Percentiles rank a stretch among this genome's conserved stretches.
phyloP scores from a whole-genome alignment of 139 green algal species.

The Picochlorum costavermella region DNA sequence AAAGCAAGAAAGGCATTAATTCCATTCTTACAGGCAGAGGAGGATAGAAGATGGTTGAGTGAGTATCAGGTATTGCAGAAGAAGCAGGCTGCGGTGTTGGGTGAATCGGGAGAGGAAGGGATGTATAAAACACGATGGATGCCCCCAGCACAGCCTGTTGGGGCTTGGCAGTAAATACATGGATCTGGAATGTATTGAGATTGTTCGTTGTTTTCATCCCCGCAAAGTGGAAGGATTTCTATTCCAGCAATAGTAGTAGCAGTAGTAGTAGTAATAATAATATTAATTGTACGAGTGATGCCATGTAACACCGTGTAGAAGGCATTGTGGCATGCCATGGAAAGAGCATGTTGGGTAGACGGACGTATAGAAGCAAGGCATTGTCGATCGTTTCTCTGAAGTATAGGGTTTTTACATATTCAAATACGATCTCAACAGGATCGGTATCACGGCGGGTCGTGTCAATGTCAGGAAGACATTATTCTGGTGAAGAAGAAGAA shows the following conservation, averaged over 20 bases:
- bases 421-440: too few relatives aligned
- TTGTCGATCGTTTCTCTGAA: too few relatives aligned
- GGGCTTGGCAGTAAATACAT: constrained; percentile 22
- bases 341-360: too few relatives aligned
- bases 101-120: constrained; percentile 52
- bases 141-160: constrained; percentile 36
- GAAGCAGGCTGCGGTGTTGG: constrained; percentile 44
- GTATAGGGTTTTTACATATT: too few relatives aligned
- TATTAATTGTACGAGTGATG: too few relatives aligned
- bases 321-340: too few relatives aligned
- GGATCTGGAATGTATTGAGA: background rate
- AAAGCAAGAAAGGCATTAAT: constrained; percentile 37
- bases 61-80: constrained; percentile 26
- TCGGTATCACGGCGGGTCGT: too few relatives aligned
- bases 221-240: background rate
- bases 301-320: too few relatives aligned
- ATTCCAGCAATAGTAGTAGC: background rate
- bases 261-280: background rate
- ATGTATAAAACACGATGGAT: constrained; percentile 58
- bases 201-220: background rate
- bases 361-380: too few relatives aligned
- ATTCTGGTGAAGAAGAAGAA: too few relatives aligned
- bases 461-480: too few relatives aligned
- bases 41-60: constrained; percentile 58
- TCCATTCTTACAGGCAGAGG: constrained; percentile 68